Evolutionary conservation across 805 yeast species (phyloP), one percentile per base, ranked within the genome.

Genomic region (Brettanomyces anomalus): DNA sequence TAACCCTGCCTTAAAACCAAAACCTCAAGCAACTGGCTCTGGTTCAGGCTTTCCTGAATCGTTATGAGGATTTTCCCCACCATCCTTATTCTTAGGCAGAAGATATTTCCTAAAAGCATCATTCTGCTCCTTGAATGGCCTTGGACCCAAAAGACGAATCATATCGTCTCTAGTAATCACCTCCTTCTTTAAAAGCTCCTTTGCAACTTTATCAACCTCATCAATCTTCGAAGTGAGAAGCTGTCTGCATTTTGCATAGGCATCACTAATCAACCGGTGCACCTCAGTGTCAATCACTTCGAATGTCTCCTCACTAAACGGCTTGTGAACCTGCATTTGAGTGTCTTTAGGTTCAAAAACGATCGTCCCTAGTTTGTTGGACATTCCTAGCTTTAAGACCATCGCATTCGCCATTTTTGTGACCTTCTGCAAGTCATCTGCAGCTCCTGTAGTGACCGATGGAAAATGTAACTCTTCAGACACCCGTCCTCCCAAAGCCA

Each of bases 401-500:
- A 93, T 93, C 21, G 83, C 77, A 39, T 81, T 84, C 1, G 97
- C 97, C 76, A 93, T 86, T 45, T 79, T 79, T 0, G 97, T 90
- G 18, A 93, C 96, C 62, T 93, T 93, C 61, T 90, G 86, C 70
- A 93, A 89, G 62, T 93, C 99, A 57, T 93, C 96, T 18, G 88
- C 79, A 0, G 96, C 98, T 45, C 99, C 98, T 43, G 94, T 80
- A 5, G 97, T 89, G 8, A 93, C 95, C n/a, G 89, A 78, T 16
- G 77, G 73, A 58, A 93, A 93, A 60, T 90, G 88, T 39, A 93
- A 65, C 64, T 94, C 98, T 64, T 93, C 99, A 33, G 94, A 79
- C 16, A 93, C 97, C 54, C 99, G 76, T 16, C 99, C 99, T 34
- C 97, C 99, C 38, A 93, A 71, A 0, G 97, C 84, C 97, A 93